Evolutionary conservation across 345 rosid genomes (phyloP), one percentile per base, ranked within the genome.

Genomic region (Sonneratia alba): DNA sequence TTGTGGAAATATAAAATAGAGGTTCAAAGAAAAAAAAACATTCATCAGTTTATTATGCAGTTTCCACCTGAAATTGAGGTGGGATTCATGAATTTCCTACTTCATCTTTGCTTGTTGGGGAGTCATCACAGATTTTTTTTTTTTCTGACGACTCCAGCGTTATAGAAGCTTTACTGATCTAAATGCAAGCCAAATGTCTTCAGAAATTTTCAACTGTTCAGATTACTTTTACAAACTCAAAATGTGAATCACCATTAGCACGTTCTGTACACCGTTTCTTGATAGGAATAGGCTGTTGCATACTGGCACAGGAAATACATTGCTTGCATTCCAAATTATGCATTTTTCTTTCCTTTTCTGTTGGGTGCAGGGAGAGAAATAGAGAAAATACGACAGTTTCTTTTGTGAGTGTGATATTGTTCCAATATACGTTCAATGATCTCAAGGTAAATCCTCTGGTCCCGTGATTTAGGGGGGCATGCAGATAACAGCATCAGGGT

Each of bases 401-500:
- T 0, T 27, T 27, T 27, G 32, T 27, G 32, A 27, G 32, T 27
- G 32, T 42, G 45, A 42, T 42, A 4, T 42, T 42, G 45, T 9
- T 49, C 19, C 3, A 3, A 49, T 49, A 49, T 16, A 18, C 56
- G 7, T 49, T 49, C 15, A 19, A 12, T 24, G 10, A 36, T 36
- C 14, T 24, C 48, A 37, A 24, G 21, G 67, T 47, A 24, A 16
- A 48, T 36, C 43, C 21, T 68, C 56, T 66, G 51, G 66, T 70
- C 48, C 68, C 59, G 71, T 15, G 73, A 51, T 77, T 72, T 74
- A 95, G 99, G 99, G 77, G 99, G 99, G 59, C 99, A 95, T 78
- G 96, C 81, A 16, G 99, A 95, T 83, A 92, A 85, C 74, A 92
- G 97, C 73, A 81, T 92, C 83, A 95, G 89, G 86, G 73, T 95